Evolutionary conservation across 2,329 filamentous ascomycete species (phyloP), one percentile per base, ranked within the genome.

Genomic region (Fusarium camptoceras): DNA sequence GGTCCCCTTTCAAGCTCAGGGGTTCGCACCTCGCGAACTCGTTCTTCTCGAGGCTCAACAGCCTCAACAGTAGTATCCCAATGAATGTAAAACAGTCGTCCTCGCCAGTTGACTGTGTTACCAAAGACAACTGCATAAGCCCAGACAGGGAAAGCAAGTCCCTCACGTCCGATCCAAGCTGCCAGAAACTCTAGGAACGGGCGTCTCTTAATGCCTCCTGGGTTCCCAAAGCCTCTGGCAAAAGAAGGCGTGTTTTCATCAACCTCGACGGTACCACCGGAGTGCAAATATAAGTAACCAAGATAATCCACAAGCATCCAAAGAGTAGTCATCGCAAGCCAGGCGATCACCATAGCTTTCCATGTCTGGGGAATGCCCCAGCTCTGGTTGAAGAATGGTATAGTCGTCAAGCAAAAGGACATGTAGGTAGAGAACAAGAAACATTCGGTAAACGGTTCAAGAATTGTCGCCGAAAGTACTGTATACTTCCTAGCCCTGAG

Each of bases 401-500:
- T 77, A 0, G 91, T 93, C 0, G 93, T 97, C 5, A 93, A 76
- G 0, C 91, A 93, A 79, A 92, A 97, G 3, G 94, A 88, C 44
- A 94, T 89, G 76, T 97, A 94, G 1, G 90, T 81, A 24, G 91
- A 94, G 80, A 94, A 98, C 1, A 98, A 77, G 34, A 99, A 87
- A 28, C 91, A 92, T 79, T 99, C 96, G 1, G 97, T 94, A 4
- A 94, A 94, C 0, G 95, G 96, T 77, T 99, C 96, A 5, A 98
- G 93, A 2, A 98, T 83, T 0, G 97, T 98, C 0, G 96, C 97
- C 0, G 92, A 84, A 3, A 93, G 86, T 16, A 99, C 96, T 0
- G 95, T 98, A 83, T 94, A 98, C 79, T 99, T 99, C 47, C 96
- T 87, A 2, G 97, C 97, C 8, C 96, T 89, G 25, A 98, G 84